Evolutionary conservation across 192 early-diverging fungal species (phyloP), one percentile per base, ranked within the genome.

Genomic region (Dissophora ornata): DNA sequence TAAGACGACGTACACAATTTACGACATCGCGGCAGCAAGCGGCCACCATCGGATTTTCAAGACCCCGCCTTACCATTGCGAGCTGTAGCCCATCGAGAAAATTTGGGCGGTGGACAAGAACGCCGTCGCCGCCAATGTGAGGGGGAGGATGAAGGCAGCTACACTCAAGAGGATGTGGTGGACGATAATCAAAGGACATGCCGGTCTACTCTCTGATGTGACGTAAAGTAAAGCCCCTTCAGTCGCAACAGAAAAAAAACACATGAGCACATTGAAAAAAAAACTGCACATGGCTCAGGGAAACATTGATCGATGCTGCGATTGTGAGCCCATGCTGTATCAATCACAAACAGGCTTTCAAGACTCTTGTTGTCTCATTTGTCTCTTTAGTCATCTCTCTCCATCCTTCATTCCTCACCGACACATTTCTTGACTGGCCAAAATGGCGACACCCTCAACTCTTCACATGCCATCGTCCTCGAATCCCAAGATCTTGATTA

Each of bases 41-140:
- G 57, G 57, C 11, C 16, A 12, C 18, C 57, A 46, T 47, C 12
- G 11, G 9, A 59, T 59, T 6, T 29, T 44, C 30, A 59, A 59
- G n/a, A n/a, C n/a, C n/a, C n/a, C n/a, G n/a, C n/a, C n/a, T n/a
- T n/a, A n/a, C n/a, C n/a, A n/a, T n/a, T 53, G 51, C 51, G 30
- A 53, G 29, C 51, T 33, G 5, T 15, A 32, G 5, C 30, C 30
- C 2, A 53, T 53, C 51, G 30, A 57, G 28, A 57, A 57, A 18
- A 41, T 57, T 3, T 57, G 54, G 36, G 34, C 6, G 8, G 13
- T 2, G 12, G 33, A 40, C 32, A 57, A 57, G 36, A 57, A 41
- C 36, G 21, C 1, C 5, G 36, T 40, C 1, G 54, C 38, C 18
- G 16, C 18, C 16, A 13, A 21, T 4, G n/a, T 18, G 7, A 40